These are phyloP conservation scores for Cyberlindnera xylosilytica DNA, from an alignment of 805 yeast genomes.

Conservation along the genomic window DNA sequence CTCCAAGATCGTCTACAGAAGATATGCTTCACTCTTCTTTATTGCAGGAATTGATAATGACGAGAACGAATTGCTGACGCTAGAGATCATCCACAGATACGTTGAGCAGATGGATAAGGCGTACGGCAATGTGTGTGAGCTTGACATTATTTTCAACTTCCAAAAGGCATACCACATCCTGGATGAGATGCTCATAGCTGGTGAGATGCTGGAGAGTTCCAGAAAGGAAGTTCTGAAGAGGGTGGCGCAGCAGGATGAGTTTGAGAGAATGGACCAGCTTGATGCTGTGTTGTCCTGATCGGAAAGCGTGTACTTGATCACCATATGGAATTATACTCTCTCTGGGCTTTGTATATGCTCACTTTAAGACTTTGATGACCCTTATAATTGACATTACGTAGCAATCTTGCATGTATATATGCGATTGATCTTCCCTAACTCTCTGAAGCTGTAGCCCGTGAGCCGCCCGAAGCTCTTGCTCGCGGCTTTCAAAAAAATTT, in stretches of 20 bases:
- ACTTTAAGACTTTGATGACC: no score
- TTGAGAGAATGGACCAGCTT: slow-evolving; percentile 72
- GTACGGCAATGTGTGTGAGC: slow-evolving; percentile 93
- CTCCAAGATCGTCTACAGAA: slow-evolving; percentile 80
- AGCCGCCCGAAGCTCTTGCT: no score
- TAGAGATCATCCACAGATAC: slow-evolving; percentile 86
- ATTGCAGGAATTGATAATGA: slow-evolving; percentile 79
- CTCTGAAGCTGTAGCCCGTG: no score
- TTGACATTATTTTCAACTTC: slow-evolving; percentile 95
- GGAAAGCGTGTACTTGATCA: background rate
- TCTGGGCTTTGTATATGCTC: no score
- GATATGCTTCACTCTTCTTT: slow-evolving; percentile 92
- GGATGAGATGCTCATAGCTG: slow-evolving; percentile 88
- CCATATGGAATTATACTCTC: no score
- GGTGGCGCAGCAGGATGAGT: slow-evolving; percentile 80
- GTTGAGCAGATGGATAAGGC: slow-evolving; percentile 97
- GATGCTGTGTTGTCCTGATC: slow-evolving; percentile 37
- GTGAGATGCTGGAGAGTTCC: slow-evolving; percentile 80
- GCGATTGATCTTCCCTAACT: no score
- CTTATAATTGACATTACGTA: no score
- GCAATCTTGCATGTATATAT: no score
- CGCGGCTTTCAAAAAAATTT: no score
- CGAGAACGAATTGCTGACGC: slow-evolving; percentile 82
- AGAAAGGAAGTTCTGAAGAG: slow-evolving; percentile 73
- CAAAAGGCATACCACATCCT: slow-evolving; percentile 89